Percentiles rank a stretch among this genome's conserved stretches.
These are phyloP conservation scores for Anthracocystis setariae DNA, from an alignment of 1,284 basidiomycete genomes.

Conservation along the genomic window DNA sequence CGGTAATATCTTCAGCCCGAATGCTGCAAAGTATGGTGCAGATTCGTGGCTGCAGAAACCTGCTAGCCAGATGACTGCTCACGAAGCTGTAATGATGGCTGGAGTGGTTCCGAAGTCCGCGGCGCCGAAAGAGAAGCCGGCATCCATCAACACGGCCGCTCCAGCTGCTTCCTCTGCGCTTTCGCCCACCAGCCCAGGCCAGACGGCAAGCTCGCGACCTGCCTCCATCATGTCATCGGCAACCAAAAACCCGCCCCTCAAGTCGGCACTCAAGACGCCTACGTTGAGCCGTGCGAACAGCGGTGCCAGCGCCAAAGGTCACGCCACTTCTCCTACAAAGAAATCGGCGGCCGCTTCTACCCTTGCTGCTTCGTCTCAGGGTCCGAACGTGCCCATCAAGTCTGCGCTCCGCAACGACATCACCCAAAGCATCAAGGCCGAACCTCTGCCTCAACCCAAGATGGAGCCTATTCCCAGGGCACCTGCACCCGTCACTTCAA, in stretches of 20 bases:
- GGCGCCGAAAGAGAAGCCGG: constrained; percentile 24
- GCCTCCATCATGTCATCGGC: constrained; percentile 46
- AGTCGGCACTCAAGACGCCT: constrained; percentile 58
- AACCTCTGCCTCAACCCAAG: constrained; percentile 38
- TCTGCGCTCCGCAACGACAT: constrained; percentile 44
- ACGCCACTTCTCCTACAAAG: constrained; percentile 28
- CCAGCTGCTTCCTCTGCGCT: constrained; percentile 11
- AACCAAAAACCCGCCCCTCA: constrained; percentile 53
- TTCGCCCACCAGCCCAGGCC: constrained; percentile 2
- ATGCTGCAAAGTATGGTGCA: constrained; percentile 50
- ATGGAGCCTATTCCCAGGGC: constrained; percentile 52
- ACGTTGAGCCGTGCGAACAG: constrained; percentile 43
- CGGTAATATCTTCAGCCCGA: constrained; percentile 46
- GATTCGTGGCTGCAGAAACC: constrained; percentile 54
- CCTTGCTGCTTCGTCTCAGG: constrained; percentile 1
- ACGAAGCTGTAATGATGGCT: constrained; percentile 57
- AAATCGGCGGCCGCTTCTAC: constrained; percentile 15
- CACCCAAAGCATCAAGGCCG: constrained; percentile 37
- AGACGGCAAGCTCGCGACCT: constrained; percentile 21
- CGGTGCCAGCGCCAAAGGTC: constrained; percentile 23
- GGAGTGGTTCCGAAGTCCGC: constrained; percentile 49
- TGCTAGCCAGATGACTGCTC: constrained; percentile 45
- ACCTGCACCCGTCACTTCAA: constrained; percentile 42
- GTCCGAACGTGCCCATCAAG: constrained; percentile 16
- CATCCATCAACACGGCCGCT: constrained; percentile 2